Evolutionary conservation across 2,329 filamentous ascomycete genomes (phyloP).

Genomic region (Exutisphaerella laricina): DNA sequence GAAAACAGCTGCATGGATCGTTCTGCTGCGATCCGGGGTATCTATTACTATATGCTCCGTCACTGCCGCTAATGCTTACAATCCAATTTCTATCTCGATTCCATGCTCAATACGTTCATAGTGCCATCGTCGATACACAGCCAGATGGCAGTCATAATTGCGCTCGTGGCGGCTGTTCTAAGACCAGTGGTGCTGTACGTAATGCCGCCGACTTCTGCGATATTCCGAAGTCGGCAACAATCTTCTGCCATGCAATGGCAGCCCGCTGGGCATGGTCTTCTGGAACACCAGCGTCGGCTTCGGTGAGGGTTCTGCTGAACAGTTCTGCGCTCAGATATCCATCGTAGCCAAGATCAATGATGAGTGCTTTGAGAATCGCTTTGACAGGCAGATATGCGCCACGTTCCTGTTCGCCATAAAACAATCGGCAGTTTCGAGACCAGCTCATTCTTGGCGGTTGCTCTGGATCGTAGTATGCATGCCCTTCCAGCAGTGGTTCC

Average conservation of each 20-base stretch:
- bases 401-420: constrained; percentile 56
- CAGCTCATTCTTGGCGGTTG: constrained; percentile 68
- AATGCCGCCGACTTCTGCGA: background rate
- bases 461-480: constrained; percentile 53
- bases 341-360: constrained; percentile 59
- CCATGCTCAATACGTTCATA: background rate
- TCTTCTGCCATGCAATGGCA: constrained; percentile 47
- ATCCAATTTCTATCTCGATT: constrained; percentile 6
- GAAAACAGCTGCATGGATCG: too few species aligned
- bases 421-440: constrained; percentile 68
- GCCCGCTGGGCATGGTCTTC: constrained; percentile 52
- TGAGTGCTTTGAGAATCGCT: constrained; percentile 56
- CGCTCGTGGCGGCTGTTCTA: constrained; percentile 17
- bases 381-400: constrained; percentile 64
- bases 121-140: background rate
- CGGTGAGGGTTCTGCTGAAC: constrained; percentile 57
- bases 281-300: constrained; percentile 48
- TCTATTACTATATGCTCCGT: constrained; percentile 5
- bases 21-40: too few species aligned
- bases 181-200: background rate
- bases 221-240: constrained; percentile 36
- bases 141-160: constrained; percentile 14
- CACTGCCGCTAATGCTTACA: background rate
- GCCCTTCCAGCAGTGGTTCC: constrained; percentile 51
- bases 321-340: constrained; percentile 69